phyloP scores from a whole-genome alignment of 2,329 filamentous ascomycete genomes.

The Lachnellula hyalina region DNA sequence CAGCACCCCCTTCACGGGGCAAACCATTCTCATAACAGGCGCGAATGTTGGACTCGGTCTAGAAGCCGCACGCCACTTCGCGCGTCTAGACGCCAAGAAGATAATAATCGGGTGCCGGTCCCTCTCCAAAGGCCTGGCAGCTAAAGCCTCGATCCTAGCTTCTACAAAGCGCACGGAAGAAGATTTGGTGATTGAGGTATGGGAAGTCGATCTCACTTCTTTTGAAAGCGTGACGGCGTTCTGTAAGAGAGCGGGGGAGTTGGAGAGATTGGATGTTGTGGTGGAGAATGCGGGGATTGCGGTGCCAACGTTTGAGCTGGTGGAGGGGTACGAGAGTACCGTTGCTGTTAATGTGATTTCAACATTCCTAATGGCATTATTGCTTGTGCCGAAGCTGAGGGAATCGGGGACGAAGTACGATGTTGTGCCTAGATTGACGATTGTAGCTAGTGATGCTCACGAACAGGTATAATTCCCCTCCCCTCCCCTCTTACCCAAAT shows the following conservation, averaged over 20 bases:
- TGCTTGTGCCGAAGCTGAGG: constrained; percentile 27
- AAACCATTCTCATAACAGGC: constrained; percentile 44
- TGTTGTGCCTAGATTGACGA: constrained; percentile 19
- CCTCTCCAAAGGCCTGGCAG: constrained; percentile 16
- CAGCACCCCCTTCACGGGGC: constrained; percentile 15
- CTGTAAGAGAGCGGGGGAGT: constrained; percentile 31
- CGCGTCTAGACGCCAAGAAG: constrained; percentile 24
- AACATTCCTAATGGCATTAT: constrained; percentile 29
- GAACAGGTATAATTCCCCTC: constrained; percentile 17
- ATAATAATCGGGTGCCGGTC: constrained; percentile 23
- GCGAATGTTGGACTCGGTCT: constrained; percentile 45
- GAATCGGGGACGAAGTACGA: constrained; percentile 18
- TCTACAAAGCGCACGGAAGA: constrained; percentile 5
- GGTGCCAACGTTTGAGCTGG: constrained; percentile 12
- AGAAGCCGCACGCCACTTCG: constrained; percentile 38
- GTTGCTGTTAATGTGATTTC: constrained; percentile 31
- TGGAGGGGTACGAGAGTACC: constrained; percentile 24
- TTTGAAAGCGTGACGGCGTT: constrained; percentile 44
- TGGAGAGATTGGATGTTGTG: constrained; percentile 41
- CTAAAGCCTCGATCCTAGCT: constrained; percentile 12
- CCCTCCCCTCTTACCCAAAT: neutral
- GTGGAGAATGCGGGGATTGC: constrained; percentile 35
- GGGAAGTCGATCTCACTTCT: constrained; percentile 44
- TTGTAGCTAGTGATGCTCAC: constrained; percentile 26
- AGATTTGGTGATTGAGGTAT: constrained; percentile 35